phyloP scores from a whole-genome alignment of 257 asterid species.

The Cordia subcordata region DNA sequence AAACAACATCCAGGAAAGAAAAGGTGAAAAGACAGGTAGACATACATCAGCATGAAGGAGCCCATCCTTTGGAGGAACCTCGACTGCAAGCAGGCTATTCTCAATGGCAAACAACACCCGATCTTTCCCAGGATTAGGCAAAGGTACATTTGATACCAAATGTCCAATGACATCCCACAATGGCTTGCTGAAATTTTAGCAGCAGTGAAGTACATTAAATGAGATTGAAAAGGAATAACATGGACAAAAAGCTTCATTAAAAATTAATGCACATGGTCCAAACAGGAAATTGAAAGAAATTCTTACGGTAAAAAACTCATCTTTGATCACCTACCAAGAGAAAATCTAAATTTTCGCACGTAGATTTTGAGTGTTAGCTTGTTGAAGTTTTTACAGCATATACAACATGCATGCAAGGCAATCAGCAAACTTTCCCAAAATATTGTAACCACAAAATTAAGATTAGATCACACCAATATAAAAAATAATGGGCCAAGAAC shows the following conservation, averaged over 20 bases:
- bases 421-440: too few species aligned
- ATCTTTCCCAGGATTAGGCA: conserved; percentile 94
- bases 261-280: neutral
- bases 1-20: conserved; percentile 2
- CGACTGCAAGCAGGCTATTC: conserved; percentile 81
- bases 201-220: conserved; percentile 26
- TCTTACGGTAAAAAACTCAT: too few species aligned
- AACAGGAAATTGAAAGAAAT: neutral
- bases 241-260: neutral
- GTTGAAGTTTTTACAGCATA: too few species aligned
- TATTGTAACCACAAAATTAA: too few species aligned
- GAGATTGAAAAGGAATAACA: conserved; percentile 11
- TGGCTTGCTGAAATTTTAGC: conserved; percentile 78
- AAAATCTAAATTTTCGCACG: too few species aligned
- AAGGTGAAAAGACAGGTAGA: conserved; percentile 12
- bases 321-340: too few species aligned
- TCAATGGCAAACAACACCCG: conserved; percentile 74
- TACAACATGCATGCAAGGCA: too few species aligned
- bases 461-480: too few species aligned
- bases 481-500: too few species aligned
- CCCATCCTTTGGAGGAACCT: conserved; percentile 86
- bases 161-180: conserved; percentile 81
- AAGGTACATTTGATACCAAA: conserved; percentile 73
- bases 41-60: conserved; percentile 99
- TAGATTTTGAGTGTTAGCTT: too few species aligned